These are phyloP conservation scores for Cyberlindnera xishuangbannaensis DNA, from an alignment of 805 yeast species.

Conservation along the genomic window DNA sequence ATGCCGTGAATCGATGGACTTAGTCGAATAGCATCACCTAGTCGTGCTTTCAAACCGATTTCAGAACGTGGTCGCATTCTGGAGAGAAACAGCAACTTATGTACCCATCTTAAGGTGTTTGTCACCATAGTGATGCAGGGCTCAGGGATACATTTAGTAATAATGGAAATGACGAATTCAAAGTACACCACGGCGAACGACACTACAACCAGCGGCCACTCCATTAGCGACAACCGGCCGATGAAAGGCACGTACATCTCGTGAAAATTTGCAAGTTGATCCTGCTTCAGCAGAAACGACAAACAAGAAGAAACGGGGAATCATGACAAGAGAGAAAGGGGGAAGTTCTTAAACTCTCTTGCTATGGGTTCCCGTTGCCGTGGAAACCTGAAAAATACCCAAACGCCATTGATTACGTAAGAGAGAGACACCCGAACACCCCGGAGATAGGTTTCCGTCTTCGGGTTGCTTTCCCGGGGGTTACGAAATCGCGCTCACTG, in stretches of 20 bases:
- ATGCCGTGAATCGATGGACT: conserved; percentile 57
- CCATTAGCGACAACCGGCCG: conserved; percentile 41
- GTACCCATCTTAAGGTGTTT: conserved; percentile 19
- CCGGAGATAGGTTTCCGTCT: too few relatives aligned
- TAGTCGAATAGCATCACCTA: conserved; percentile 35
- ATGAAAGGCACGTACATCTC: conserved; percentile 32
- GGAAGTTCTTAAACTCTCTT: too few relatives aligned
- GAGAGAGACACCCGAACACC: conserved; percentile 1
- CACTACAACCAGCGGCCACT: conserved; percentile 42
- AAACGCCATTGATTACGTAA: too few relatives aligned
- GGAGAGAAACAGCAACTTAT: conserved; percentile 12
- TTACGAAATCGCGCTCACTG: not conserved
- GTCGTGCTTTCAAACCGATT: not conserved
- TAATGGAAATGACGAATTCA: conserved; percentile 40
- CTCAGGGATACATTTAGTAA: conserved; percentile 42
- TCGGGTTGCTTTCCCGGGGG: not conserved
- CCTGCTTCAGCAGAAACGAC: not conserved
- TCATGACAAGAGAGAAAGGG: not conserved
- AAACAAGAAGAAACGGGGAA: not conserved
- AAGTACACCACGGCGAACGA: conserved; percentile 44
- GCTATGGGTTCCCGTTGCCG: too few relatives aligned
- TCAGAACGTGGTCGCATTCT: not conserved
- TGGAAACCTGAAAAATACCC: too few relatives aligned
- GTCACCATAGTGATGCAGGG: conserved; percentile 34
- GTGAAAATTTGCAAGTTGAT: not conserved